phyloP scores from a whole-genome alignment of 345 rosid species.

The Gossypium anomalum region DNA sequence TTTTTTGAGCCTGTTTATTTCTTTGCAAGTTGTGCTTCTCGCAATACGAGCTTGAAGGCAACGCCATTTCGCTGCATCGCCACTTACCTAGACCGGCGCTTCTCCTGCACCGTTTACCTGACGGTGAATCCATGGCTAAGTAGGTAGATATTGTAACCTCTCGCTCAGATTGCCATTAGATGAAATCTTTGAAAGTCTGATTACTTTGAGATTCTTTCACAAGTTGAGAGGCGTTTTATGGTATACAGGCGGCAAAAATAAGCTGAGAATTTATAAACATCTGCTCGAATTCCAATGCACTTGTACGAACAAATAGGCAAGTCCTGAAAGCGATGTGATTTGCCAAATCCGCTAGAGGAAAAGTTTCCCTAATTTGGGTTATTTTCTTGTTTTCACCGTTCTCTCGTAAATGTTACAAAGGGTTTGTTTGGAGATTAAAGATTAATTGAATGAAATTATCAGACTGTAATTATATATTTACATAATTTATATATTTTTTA shows the following conservation, averaged over 20 bases:
- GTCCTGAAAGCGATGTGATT: not conserved
- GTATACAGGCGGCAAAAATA: not conserved
- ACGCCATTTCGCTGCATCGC: constrained; percentile 4
- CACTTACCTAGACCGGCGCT: constrained; percentile 14
- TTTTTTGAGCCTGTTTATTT: not conserved
- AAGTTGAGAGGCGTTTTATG: not conserved
- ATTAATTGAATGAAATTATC: too few relatives aligned
- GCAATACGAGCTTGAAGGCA: not conserved
- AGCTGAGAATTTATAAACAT: not conserved
- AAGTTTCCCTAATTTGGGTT: not conserved
- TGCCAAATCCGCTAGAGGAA: not conserved
- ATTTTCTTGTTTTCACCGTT: not conserved
- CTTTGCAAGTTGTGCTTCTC: not conserved
- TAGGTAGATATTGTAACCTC: not conserved
- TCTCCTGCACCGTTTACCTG: not conserved
- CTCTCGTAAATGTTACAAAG: too few relatives aligned
- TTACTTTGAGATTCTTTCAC: not conserved
- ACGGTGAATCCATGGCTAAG: not conserved
- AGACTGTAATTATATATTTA: too few relatives aligned
- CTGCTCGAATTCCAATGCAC: not conserved
- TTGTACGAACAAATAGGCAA: not conserved
- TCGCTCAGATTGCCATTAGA: not conserved
- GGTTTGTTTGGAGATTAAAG: too few relatives aligned
- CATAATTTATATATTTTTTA: too few relatives aligned
- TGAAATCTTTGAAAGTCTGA: not conserved